These are phyloP conservation scores for Aspergillus panamensis DNA, from an alignment of 495 filamentous ascomycete genomes.

Conservation along the genomic window DNA sequence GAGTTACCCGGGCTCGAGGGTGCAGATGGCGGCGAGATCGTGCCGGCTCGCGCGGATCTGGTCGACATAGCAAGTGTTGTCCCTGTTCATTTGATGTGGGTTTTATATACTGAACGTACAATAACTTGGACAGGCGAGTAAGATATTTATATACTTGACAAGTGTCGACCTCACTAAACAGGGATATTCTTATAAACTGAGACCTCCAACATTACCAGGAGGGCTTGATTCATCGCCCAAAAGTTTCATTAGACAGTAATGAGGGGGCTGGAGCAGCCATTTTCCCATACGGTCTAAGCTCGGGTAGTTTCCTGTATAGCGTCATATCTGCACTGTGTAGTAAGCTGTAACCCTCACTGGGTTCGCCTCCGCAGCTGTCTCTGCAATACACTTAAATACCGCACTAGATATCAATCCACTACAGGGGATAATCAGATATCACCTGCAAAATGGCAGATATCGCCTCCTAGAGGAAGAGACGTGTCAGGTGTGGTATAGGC, in stretches of 20 bases:
- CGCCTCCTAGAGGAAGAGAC: constrained; percentile 50
- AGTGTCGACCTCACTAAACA: background rate
- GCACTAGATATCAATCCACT: constrained; percentile 58
- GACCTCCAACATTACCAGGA: background rate
- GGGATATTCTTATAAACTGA: background rate
- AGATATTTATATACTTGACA: background rate
- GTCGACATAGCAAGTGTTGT: background rate
- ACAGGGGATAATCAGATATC: constrained; percentile 46
- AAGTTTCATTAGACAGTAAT: background rate
- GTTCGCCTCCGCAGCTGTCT: constrained; percentile 34
- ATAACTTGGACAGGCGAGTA: too few species aligned
- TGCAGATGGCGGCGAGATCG: constrained; percentile 13
- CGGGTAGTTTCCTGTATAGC: background rate
- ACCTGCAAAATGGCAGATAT: constrained; percentile 52
- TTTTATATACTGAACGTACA: background rate
- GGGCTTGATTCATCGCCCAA: background rate
- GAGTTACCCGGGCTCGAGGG: constrained; percentile 12
- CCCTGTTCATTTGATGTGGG: background rate
- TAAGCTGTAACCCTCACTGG: background rate
- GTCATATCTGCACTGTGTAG: background rate
- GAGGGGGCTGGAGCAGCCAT: background rate
- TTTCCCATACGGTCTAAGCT: too few species aligned
- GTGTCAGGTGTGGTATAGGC: constrained; percentile 33
- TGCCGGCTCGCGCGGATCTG: constrained; percentile 2
- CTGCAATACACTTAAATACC: constrained; percentile 54